These are phyloP conservation scores for Pichia scutulata DNA, from an alignment of 805 yeast genomes.

Conservation along the genomic window DNA sequence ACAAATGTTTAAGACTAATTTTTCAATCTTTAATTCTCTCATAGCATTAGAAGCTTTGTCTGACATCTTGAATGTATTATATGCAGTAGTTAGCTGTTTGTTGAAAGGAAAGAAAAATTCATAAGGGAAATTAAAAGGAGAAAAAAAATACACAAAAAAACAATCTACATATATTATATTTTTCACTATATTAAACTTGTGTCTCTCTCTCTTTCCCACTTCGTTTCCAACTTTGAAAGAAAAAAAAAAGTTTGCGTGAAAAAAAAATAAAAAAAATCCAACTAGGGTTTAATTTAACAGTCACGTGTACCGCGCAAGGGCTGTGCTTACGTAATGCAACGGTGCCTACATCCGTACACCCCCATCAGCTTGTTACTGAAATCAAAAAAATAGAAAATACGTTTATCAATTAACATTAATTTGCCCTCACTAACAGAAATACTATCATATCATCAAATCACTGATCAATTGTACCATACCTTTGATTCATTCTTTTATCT, in stretches of 20 bases:
- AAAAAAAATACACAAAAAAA: background rate
- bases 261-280: no score
- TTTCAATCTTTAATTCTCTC: conserved; percentile 99
- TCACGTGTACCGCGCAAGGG: background rate
- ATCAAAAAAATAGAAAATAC: no score
- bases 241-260: background rate
- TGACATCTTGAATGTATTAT: conserved; percentile 26
- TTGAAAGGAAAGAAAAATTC: background rate
- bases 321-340: background rate
- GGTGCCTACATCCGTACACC: background rate
- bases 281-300: background rate
- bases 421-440: background rate
- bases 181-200: background rate
- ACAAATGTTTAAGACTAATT: conserved; percentile 98
- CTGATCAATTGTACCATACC: no score
- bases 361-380: no score
- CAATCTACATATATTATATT: background rate
- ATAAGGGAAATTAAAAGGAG: background rate
- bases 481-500: no score
- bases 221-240: background rate
- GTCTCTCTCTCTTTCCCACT: background rate
- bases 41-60: conserved; percentile 79
- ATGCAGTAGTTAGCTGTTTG: background rate
- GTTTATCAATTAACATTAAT: no score
- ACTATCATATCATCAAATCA: background rate